Conservation (phyloP, 495 filamentous ascomycete genomes). For the Poronia punctata region DNA sequence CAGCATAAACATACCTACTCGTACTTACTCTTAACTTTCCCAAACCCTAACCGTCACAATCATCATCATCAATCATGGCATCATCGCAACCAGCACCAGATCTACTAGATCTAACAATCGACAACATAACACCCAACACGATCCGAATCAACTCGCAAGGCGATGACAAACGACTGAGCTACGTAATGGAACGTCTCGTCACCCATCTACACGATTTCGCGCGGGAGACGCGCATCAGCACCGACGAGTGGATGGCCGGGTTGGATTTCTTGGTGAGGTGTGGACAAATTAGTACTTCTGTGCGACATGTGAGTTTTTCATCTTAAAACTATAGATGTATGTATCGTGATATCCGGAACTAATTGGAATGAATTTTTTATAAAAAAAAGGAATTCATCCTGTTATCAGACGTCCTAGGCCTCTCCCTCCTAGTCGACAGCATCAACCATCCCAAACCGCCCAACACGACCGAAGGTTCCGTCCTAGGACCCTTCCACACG, state of each 20-base stretch:
- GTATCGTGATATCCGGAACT: not conserved
- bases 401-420: conserved; percentile 82
- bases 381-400: conserved; percentile 79
- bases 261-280: conserved; percentile 63
- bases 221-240: conserved; percentile 71
- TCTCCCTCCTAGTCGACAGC: conserved; percentile 81
- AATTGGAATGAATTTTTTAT: not conserved
- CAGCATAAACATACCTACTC: too few relatives aligned
- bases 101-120: conserved; percentile 67
- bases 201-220: conserved; percentile 79
- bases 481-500: conserved; percentile 90
- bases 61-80: conserved; percentile 2
- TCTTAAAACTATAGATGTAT: too few relatives aligned
- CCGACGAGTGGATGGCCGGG: conserved; percentile 71
- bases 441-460: conserved; percentile 88
- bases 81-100: conserved; percentile 15
- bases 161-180: conserved; percentile 57
- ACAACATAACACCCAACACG: conserved; percentile 78
- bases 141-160: conserved; percentile 67
- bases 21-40: too few relatives aligned
- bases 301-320: conserved; percentile 51
- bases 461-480: conserved; percentile 72
- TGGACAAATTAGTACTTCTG: conserved; percentile 66
- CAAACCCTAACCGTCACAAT: too few relatives aligned
- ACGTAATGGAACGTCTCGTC: conserved; percentile 66